Evolutionary conservation across 1,284 basidiomycete species (phyloP).

Genomic region (Ceratobasidium sp.): DNA sequence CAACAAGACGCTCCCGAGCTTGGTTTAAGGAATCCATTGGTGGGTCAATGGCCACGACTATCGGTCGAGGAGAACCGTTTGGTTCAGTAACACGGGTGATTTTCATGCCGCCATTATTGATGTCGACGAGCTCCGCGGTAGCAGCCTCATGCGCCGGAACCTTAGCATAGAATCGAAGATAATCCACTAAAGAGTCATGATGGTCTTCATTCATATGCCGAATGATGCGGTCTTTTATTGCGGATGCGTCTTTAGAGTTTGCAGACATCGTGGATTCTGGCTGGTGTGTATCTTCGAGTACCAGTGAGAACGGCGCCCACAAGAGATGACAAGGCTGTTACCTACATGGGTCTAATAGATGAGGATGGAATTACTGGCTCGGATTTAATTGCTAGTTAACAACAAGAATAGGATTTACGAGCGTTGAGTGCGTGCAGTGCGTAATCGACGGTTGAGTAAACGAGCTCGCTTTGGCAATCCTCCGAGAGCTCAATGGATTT

Average conservation of each 20-base stretch:
- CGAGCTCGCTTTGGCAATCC: too few species aligned
- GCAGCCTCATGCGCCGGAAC: conserved; percentile 11
- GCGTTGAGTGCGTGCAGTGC: too few species aligned
- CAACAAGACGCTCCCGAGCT: conserved; percentile 33
- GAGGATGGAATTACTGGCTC: too few species aligned
- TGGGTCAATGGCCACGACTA: conserved; percentile 22
- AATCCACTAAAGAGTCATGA: conserved; percentile 15
- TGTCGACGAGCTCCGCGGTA: conserved; percentile 27
- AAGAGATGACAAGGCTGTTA: too few species aligned
- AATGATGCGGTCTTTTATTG: conserved; percentile 32
- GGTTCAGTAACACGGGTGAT: conserved; percentile 22
- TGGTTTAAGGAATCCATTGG: conserved; percentile 19
- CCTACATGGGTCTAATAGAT: too few species aligned
- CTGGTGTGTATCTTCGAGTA: not conserved
- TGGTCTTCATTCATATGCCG: conserved; percentile 36
- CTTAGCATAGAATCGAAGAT: conserved; percentile 27
- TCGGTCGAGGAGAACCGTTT: conserved; percentile 12
- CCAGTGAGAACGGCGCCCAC: too few species aligned
- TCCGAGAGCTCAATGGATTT: too few species aligned
- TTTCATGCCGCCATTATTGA: conserved; percentile 32
- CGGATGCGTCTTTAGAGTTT: not conserved
- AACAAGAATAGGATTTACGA: too few species aligned
- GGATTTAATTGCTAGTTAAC: too few species aligned
- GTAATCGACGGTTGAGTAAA: too few species aligned
- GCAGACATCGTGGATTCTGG: not conserved